These are phyloP conservation scores for Xylariaceae sp. DNA, from an alignment of 2,329 filamentous ascomycete genomes.

Conservation along the genomic window DNA sequence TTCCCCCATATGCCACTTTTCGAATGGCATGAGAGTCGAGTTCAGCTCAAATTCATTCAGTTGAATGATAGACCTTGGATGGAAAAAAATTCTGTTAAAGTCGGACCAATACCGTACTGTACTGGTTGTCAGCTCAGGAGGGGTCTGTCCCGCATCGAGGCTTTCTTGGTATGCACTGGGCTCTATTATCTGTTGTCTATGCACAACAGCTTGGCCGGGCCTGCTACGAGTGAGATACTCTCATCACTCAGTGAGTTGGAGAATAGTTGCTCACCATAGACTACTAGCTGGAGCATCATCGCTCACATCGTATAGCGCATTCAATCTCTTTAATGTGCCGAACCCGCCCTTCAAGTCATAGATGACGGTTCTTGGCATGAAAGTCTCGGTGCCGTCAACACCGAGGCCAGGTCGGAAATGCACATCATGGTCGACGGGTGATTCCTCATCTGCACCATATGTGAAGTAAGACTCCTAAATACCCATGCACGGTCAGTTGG, in stretches of 20 bases:
- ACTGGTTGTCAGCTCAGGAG: constrained; percentile 61
- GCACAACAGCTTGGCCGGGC: constrained; percentile 64
- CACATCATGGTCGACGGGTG: constrained; percentile 74
- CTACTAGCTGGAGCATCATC: constrained; percentile 30
- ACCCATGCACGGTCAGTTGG: neutral
- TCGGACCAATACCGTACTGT: constrained; percentile 96
- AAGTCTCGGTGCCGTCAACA: constrained; percentile 83
- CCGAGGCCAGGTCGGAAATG: constrained; percentile 84
- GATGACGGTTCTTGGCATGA: constrained; percentile 83
- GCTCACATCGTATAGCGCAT: constrained; percentile 72
- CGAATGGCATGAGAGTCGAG: constrained; percentile 76
- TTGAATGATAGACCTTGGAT: constrained; percentile 82
- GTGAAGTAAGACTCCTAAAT: constrained; percentile 93
- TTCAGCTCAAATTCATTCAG: constrained; percentile 83
- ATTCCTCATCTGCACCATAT: constrained; percentile 64
- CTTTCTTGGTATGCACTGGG: constrained; percentile 74
- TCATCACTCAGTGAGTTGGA: constrained; percentile 5
- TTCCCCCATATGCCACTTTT: constrained; percentile 68
- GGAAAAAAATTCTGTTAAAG: constrained; percentile 87
- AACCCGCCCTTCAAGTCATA: constrained; percentile 96
- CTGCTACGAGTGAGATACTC: constrained; percentile 35
- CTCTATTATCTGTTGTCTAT: constrained; percentile 63
- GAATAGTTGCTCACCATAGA: constrained; percentile 35
- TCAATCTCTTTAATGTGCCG: constrained; percentile 81
- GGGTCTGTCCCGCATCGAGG: constrained; percentile 65